phyloP scores from a whole-genome alignment of 164 flowering plant species.

The Pachysandra terminalis region DNA sequence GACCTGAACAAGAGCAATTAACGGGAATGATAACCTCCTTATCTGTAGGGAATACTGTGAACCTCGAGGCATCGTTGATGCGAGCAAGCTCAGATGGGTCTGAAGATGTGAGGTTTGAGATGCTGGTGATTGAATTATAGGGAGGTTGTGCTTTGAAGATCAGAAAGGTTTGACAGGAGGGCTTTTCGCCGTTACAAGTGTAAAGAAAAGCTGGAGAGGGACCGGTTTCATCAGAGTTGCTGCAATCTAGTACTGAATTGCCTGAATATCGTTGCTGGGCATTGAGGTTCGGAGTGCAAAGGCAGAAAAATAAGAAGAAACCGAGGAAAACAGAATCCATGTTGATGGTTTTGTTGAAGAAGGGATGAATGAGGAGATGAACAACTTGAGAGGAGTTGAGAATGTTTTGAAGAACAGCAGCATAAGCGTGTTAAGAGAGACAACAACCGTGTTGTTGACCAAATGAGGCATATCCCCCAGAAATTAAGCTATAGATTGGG shows the following conservation, averaged over 20 bases:
- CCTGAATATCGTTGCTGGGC: constrained; percentile 45
- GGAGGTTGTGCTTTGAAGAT: constrained; percentile 40
- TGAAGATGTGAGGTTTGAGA: constrained; percentile 38
- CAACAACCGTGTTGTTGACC: constrained; percentile 10
- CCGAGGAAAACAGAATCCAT: constrained; percentile 22
- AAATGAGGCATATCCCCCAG: not conserved
- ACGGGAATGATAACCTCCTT: constrained; percentile 50
- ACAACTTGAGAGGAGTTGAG: not conserved
- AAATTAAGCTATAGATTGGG: not conserved
- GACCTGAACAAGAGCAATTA: constrained; percentile 44
- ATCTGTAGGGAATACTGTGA: constrained; percentile 19
- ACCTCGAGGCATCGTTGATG: constrained; percentile 30
- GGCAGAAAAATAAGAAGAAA: constrained; percentile 5
- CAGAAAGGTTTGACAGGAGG: constrained; percentile 38
- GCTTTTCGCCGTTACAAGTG: constrained; percentile 33
- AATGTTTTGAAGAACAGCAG: not conserved
- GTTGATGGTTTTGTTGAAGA: constrained; percentile 3
- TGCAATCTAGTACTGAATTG: constrained; percentile 26
- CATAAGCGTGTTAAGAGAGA: not conserved
- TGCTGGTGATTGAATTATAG: constrained; percentile 35
- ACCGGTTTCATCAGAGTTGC: constrained; percentile 4
- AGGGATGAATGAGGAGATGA: not conserved
- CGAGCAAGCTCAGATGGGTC: constrained; percentile 28
- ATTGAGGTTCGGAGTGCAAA: constrained; percentile 8
- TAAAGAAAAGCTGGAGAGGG: constrained; percentile 32